Conservation (phyloP, 2,329 filamentous ascomycete genomes). For the Aspergillus tamarii region DNA sequence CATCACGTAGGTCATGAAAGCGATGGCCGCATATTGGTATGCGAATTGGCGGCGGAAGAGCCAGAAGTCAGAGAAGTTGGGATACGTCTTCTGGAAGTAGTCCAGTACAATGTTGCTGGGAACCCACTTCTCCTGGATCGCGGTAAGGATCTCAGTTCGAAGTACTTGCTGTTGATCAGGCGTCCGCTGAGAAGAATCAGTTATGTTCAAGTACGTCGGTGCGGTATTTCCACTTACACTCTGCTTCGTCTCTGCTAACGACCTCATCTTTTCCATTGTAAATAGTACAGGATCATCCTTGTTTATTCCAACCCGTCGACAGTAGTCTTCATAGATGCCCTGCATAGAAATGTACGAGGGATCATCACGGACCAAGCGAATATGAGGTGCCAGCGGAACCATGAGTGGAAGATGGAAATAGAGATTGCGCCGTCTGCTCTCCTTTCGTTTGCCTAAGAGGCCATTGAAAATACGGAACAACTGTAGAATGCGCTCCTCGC, state of each 20-base stretch:
- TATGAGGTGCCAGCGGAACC: conserved; percentile 91
- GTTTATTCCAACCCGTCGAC: conserved; percentile 78
- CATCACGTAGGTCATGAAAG: conserved; percentile 98
- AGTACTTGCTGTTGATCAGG: conserved; percentile 72
- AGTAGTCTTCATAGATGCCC: conserved; percentile 95
- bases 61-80: conserved; percentile 93
- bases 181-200: conserved; percentile 45
- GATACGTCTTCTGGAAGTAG: conserved; percentile 87
- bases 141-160: conserved; percentile 86
- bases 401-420: conserved; percentile 96
- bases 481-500: conserved; percentile 93
- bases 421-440: conserved; percentile 87
- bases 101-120: conserved; percentile 79
- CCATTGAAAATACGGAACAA: conserved; percentile 98
- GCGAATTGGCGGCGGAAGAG: conserved; percentile 96
- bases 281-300: conserved; percentile 96
- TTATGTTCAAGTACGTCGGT: conserved; percentile 1
- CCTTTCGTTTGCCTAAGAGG: conserved; percentile 87
- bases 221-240: conserved; percentile 39
- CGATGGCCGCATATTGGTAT: conserved; percentile 91
- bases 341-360: conserved; percentile 92
- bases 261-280: conserved; percentile 90
- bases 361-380: conserved; percentile 94
- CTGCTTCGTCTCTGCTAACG: conserved; percentile 70
- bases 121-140: conserved; percentile 93